A percentile compares a stretch with the other conserved stretches of the same genome.
Evolutionary conservation across 2,329 filamentous ascomycete genomes (phyloP).

Genomic region (Colletotrichum euphorbiae): DNA sequence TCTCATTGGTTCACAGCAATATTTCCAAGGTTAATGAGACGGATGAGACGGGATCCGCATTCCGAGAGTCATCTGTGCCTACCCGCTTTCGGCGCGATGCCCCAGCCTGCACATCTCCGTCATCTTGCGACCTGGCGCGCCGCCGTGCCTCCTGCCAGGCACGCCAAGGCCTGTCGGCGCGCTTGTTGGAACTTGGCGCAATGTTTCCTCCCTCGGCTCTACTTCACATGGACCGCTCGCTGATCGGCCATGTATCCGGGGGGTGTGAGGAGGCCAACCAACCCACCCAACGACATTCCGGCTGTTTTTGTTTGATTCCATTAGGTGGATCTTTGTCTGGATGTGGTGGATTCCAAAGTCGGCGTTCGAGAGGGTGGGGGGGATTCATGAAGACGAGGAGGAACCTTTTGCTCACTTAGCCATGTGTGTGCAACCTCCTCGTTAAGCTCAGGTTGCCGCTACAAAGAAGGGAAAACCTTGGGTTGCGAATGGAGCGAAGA

Average conservation of each 20-base stretch:
- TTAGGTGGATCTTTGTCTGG: neutral
- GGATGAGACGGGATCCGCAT: neutral
- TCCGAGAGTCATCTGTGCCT: neutral
- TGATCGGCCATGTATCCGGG: too few species aligned
- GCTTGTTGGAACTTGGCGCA: neutral
- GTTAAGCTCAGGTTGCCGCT: too few species aligned
- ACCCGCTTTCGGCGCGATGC: slow-evolving; percentile 1
- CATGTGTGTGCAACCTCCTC: too few species aligned
- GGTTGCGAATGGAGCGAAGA: too few species aligned
- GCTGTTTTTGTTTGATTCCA: too few species aligned
- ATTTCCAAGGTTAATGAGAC: neutral
- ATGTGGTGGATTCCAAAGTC: neutral
- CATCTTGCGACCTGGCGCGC: slow-evolving; percentile 21
- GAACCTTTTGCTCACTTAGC: too few species aligned
- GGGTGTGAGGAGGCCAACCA: too few species aligned
- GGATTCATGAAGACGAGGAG: too few species aligned
- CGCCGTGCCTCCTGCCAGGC: slow-evolving; percentile 12
- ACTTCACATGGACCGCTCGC: too few species aligned
- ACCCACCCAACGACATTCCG: too few species aligned
- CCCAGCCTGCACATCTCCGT: slow-evolving; percentile 28
- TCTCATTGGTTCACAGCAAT: neutral
- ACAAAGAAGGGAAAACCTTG: too few species aligned
- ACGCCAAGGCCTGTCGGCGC: slow-evolving; percentile 4
- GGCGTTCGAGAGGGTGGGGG: neutral
- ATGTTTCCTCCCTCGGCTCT: neutral